Evolutionary conservation across 495 filamentous ascomycete species (phyloP), one percentile per base, ranked within the genome.

Genomic region (Aspergillus homomorphus): DNA sequence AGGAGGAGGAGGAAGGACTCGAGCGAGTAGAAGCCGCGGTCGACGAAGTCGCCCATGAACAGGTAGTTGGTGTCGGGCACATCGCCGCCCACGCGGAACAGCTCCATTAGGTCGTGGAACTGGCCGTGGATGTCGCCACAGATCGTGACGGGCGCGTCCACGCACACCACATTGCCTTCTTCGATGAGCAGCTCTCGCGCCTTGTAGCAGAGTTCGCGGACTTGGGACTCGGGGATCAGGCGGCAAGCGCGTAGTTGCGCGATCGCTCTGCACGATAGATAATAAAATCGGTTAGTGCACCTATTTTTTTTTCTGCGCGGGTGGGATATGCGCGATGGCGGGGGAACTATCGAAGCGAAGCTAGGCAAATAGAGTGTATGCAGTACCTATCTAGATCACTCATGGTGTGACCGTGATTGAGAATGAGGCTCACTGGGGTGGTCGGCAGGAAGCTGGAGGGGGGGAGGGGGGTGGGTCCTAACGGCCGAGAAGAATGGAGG

Each of bases 31-130:
- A 96, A 98, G 50, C 94, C 94, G 58, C 94, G 89, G 73, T 98
- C 94, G 63, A 98, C 94, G 60, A 96, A 98, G 71, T 98, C 94
- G 70, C 94, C 92, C 92, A 97, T 96, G 76, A 98, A 98, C 0
- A 98, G 85, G 72, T 98, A 98, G 69, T 97, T 96, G 20, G 94
- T 98, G 65, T 98, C 94, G 18, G 94, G 94, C 2, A 94, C 90
- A 66, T 96, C 90, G 38, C 94, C 94, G 55, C 94, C 94, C 15
- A 98, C 92, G 49, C 92, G 85, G 72, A 98, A 98, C 18, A 98
- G 82, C 75, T 98, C 94, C 94, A 98, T 98, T 65, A 98, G 70
- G 67, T 98, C 94, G 71, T 98, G 94, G 67, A 98, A 98, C 69
- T 98, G 94, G 60, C 94, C 94, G 66, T 98, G 93, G 61, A 98